phyloP scores from a whole-genome alignment of 2,329 filamentous ascomycete species.

The Botryotinia globosa region DNA sequence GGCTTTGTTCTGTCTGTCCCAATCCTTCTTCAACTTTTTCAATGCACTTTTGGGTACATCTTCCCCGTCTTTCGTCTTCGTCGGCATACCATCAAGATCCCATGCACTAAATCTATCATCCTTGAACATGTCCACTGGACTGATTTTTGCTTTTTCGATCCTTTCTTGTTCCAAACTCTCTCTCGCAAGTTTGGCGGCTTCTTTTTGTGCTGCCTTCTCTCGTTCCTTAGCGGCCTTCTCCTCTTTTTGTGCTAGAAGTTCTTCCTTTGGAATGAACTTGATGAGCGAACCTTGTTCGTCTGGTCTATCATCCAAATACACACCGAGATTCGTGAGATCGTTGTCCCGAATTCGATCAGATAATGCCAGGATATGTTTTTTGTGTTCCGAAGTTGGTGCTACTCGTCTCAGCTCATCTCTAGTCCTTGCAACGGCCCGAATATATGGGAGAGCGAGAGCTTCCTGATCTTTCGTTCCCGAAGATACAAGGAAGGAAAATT shows the following conservation, averaged over 20 bases:
- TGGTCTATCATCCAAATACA: conserved; percentile 78
- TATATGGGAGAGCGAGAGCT: conserved; percentile 53
- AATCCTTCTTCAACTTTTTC: conserved; percentile 86
- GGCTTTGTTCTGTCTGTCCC: conserved; percentile 84
- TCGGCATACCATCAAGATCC: conserved; percentile 80
- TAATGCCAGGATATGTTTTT: conserved; percentile 70
- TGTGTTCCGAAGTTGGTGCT: conserved; percentile 49
- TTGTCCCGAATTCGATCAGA: conserved; percentile 80
- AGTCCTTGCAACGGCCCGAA: conserved; percentile 45
- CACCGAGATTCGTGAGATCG: conserved; percentile 75
- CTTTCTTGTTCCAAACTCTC: conserved; percentile 49
- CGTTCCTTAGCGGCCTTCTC: conserved; percentile 60
- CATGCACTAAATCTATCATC: conserved; percentile 67
- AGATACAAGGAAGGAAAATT: conserved; percentile 48
- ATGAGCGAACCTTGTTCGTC: conserved; percentile 68
- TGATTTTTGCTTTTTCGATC: conserved; percentile 55
- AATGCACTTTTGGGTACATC: conserved; percentile 75
- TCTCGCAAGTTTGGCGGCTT: conserved; percentile 37
- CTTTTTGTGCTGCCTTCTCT: conserved; percentile 53
- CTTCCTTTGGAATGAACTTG: conserved; percentile 57
- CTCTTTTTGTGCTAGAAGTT: conserved; percentile 56
- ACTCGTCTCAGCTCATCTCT: conserved; percentile 54
- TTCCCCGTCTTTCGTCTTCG: conserved; percentile 70
- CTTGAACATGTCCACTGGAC: conserved; percentile 56
- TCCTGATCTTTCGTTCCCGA: conserved; percentile 51